These are phyloP conservation scores for Rhizomucor miehei DNA, from an alignment of 371 early-diverging fungal species.

Conservation along the genomic window DNA sequence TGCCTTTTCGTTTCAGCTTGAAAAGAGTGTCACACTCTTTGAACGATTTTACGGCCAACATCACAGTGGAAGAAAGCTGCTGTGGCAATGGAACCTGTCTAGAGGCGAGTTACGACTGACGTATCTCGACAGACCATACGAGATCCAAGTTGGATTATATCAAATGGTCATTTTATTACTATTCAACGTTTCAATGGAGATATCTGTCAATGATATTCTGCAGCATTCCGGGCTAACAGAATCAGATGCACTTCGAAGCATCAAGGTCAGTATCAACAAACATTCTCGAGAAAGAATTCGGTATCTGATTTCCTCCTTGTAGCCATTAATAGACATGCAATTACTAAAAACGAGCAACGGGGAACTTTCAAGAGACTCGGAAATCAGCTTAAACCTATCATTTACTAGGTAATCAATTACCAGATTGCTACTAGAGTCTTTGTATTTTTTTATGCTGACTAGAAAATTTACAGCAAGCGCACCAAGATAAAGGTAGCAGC, in stretches of 20 bases:
- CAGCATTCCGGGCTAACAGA: constrained; percentile 49
- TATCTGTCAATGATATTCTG: constrained; percentile 52
- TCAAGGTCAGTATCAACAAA: constrained; percentile 46
- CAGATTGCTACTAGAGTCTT: background rate
- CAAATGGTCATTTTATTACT: constrained; percentile 72
- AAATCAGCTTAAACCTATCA: constrained; percentile 36
- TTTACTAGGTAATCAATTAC: constrained; percentile 48
- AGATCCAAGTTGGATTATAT: constrained; percentile 75
- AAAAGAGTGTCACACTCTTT: constrained; percentile 69
- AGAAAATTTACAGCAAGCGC: constrained; percentile 60
- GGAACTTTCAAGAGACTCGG: constrained; percentile 24
- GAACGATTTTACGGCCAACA: constrained; percentile 69
- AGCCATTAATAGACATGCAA: constrained; percentile 58
- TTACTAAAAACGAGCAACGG: constrained; percentile 31
- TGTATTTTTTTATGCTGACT: constrained; percentile 12
- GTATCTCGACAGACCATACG: constrained; percentile 76
- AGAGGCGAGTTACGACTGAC: constrained; percentile 74
- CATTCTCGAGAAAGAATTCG: too few relatives aligned
- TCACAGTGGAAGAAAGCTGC: constrained; percentile 79
- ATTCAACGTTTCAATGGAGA: constrained; percentile 58
- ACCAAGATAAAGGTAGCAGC: constrained; percentile 78
- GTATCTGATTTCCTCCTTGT: too few relatives aligned
- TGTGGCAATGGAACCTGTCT: constrained; percentile 86
- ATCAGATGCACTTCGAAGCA: constrained; percentile 50
- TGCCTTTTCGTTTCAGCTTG: constrained; percentile 44